These are phyloP conservation scores for Diaporthe aspalathi DNA, from an alignment of 2,329 filamentous ascomycete species.

Conservation along the genomic window DNA sequence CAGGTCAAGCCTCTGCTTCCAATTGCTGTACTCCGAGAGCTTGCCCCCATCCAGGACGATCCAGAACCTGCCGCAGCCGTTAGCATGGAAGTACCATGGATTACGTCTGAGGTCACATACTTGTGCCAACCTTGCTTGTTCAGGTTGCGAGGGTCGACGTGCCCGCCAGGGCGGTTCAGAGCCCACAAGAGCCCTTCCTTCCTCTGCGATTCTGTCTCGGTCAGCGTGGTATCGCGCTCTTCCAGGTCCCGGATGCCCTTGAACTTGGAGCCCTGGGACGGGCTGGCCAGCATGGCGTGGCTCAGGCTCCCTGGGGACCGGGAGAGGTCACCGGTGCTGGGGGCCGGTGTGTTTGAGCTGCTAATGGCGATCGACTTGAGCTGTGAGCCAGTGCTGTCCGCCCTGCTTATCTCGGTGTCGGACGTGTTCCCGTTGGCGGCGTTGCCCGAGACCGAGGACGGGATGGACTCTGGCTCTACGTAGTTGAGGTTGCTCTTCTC, in stretches of 20 bases:
- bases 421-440: slow-evolving; percentile 62
- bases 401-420: slow-evolving; percentile 77
- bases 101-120: slow-evolving; percentile 63
- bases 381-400: slow-evolving; percentile 80
- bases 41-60: slow-evolving; percentile 97
- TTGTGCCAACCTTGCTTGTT: slow-evolving; percentile 99
- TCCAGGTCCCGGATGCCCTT: slow-evolving; percentile 94
- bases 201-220: slow-evolving; percentile 69
- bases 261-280: slow-evolving; percentile 72
- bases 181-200: slow-evolving; percentile 98
- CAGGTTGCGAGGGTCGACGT: slow-evolving; percentile 93
- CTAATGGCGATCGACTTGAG: slow-evolving; percentile 65
- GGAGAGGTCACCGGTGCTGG: slow-evolving; percentile 57
- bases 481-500: slow-evolving; percentile 87
- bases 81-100: slow-evolving; percentile 32
- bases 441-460: slow-evolving; percentile 42
- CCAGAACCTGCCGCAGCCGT: slow-evolving; percentile 78
- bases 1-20: slow-evolving; percentile 96
- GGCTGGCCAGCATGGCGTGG: slow-evolving; percentile 60
- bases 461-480: slow-evolving; percentile 72
- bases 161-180: slow-evolving; percentile 89
- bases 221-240: slow-evolving; percentile 75
- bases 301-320: slow-evolving; percentile 68
- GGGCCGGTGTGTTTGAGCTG: slow-evolving; percentile 50
- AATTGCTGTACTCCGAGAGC: slow-evolving; percentile 97